Evolutionary conservation across 345 rosid genomes (phyloP), one percentile per base, ranked within the genome.

Genomic region (Alliaria petiolata): DNA sequence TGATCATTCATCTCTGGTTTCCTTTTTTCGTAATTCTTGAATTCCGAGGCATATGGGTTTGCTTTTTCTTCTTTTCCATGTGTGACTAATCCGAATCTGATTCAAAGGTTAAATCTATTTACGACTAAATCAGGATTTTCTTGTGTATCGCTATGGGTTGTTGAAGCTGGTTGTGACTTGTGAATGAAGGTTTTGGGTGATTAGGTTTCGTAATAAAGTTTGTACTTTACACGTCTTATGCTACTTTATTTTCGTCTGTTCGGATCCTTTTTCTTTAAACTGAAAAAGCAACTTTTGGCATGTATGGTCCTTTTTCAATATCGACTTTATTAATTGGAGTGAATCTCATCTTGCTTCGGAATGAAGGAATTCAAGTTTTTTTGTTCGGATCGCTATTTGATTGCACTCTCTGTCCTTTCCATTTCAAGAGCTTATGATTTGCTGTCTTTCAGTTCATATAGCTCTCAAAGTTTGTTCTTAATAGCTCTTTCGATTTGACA

Each of bases 311-410:
- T 5, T 60, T 67, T 28, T 67, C 57, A 30, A 25, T 74, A 34
- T 39, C 63, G 38, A 22, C 39, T 47, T 40, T 7, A 28, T 22
- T 22, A 22, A n/a, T 46, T n/a, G 15, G 28, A 50, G 46, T 42
- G 62, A 50, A 43, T 66, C 61, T 57, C 60, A 67, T 47, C 58
- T 74, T 66, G 65, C 78, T 66, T 57, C 52, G 22, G 56, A 72
- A 9, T n/a, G 76, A 70, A 50, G 42, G 43, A 50, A 51, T 8
- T 60, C 25, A 59, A 59, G 16, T 38, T 36, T 1, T 58, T 69
- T 4, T 38, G 15, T 9, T 0, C 15, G 30, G 75, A 49, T 59
- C 13, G 40, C 14, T 20, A 13, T 62, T 44, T 55, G 52, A 35
- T 20, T 56, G 25, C 38, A 56, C 7, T 47, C 71, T 65, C 44